Evolutionary conservation across 768 basidiomycete species (phyloP).

Genomic region (Suillus luteus): DNA sequence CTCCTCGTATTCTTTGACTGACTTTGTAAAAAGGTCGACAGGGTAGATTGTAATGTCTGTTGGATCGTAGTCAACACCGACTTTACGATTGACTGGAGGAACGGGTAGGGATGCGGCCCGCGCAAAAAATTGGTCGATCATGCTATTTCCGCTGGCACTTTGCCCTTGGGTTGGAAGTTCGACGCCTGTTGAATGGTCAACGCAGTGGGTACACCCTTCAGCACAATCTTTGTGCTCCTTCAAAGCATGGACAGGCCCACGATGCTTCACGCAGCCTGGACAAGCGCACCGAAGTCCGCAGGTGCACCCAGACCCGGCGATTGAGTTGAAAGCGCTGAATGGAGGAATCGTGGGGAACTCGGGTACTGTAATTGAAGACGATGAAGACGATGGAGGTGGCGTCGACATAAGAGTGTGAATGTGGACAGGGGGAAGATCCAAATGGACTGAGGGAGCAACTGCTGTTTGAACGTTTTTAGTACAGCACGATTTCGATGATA

Average conservation of each 20-base stretch:
- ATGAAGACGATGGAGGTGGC: constrained; percentile 14
- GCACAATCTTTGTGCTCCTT: constrained; percentile 35
- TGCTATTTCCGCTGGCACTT: constrained; percentile 27
- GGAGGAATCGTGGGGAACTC: constrained; percentile 62
- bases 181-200: constrained; percentile 52
- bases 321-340: constrained; percentile 55
- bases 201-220: constrained; percentile 61
- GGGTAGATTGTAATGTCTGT: constrained; percentile 53
- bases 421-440: constrained; percentile 30
- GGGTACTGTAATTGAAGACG: constrained; percentile 33
- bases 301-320: constrained; percentile 71
- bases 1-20: constrained; percentile 38
- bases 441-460: background rate
- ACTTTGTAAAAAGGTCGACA: constrained; percentile 35
- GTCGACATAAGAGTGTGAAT: constrained; percentile 52
- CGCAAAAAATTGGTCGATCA: constrained; percentile 67
- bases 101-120: constrained; percentile 69
- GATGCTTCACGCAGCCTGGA: constrained; percentile 73
- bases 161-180: constrained; percentile 40
- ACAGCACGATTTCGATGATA: constrained; percentile 27
- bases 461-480: background rate
- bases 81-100: constrained; percentile 47
- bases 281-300: constrained; percentile 71
- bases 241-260: constrained; percentile 50
- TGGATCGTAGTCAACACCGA: constrained; percentile 47